Evolutionary conservation across 495 filamentous ascomycete genomes (phyloP).

Genomic region (Xanthoparmelia taractica): DNA sequence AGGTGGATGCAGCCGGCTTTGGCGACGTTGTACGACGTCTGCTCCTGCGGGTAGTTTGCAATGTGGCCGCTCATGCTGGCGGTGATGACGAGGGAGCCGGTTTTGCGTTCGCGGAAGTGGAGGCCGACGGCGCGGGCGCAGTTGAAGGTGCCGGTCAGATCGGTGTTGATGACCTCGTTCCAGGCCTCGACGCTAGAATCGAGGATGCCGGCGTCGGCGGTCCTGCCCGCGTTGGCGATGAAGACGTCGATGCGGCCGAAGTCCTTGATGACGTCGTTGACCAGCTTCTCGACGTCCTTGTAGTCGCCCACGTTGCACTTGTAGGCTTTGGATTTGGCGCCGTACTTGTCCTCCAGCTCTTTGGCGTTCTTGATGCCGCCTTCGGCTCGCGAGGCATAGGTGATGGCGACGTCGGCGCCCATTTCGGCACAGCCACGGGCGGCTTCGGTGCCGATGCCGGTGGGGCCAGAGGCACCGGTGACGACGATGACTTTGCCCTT

Average conservation of each 20-base stretch:
- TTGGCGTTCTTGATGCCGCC: conserved; percentile 27
- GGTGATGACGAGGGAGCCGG: conserved; percentile 56
- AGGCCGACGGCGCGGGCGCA: conserved; percentile 59
- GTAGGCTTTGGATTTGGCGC: conserved; percentile 61
- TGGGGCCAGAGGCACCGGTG: conserved; percentile 61
- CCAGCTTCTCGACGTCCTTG: conserved; percentile 21
- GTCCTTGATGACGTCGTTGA: conserved; percentile 47
- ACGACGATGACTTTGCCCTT: conserved; percentile 68
- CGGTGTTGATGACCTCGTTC: conserved; percentile 60
- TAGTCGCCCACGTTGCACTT: conserved; percentile 34
- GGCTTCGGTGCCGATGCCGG: conserved; percentile 66
- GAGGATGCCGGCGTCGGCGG: conserved; percentile 53
- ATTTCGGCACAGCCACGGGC: conserved; percentile 66
- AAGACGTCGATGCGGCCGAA: conserved; percentile 61
- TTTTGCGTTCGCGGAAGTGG: conserved; percentile 55
- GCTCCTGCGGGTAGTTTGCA: conserved; percentile 71
- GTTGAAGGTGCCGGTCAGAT: conserved; percentile 58
- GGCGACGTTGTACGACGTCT: conserved; percentile 73
- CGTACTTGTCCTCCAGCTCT: conserved; percentile 30
- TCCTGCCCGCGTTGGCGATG: conserved; percentile 62
- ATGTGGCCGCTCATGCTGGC: conserved; percentile 65
- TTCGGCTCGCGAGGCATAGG: conserved; percentile 47
- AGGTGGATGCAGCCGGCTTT: conserved; percentile 56
- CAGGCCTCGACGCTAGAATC: conserved; percentile 58
- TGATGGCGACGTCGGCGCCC: conserved; percentile 62